These are phyloP conservation scores for Globisporangium camurandrum DNA, from an alignment of 352 stramenopile genomes.

Conservation along the genomic window DNA sequence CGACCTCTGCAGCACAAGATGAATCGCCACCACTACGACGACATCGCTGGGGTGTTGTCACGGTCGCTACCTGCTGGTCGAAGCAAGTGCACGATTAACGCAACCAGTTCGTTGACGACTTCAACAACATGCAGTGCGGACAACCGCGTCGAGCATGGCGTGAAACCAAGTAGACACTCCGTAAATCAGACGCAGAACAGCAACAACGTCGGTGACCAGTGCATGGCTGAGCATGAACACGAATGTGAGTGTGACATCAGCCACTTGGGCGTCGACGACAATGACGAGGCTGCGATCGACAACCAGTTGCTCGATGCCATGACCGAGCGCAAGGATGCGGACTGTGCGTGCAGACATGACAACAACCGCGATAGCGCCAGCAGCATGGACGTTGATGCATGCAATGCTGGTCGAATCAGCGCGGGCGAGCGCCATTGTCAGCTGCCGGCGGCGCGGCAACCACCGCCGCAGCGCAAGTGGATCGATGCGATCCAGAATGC, in stretches of 20 bases:
- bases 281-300: not conserved
- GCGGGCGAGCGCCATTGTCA: too few relatives aligned
- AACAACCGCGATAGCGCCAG: not conserved
- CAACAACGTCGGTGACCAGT: not conserved
- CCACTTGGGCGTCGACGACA: slow-evolving; percentile 4
- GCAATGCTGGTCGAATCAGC: too few relatives aligned
- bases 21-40: too few relatives aligned
- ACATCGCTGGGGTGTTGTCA: too few relatives aligned
- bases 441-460: not conserved
- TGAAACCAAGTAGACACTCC: too few relatives aligned
- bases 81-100: too few relatives aligned
- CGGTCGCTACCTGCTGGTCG: too few relatives aligned
- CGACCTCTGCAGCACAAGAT: too few relatives aligned
- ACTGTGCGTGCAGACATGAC: not conserved
- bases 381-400: not conserved
- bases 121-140: too few relatives aligned
- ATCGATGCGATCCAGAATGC: slow-evolving; percentile 44
- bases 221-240: not conserved
- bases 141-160: too few relatives aligned
- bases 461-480: slow-evolving; percentile 12
- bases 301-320: not conserved
- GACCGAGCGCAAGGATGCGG: not conserved
- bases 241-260: not conserved
- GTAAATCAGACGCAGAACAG: too few relatives aligned
- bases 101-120: too few relatives aligned